phyloP scores from a whole-genome alignment of 2,329 filamentous ascomycete species.

The Penicillium sp. region DNA sequence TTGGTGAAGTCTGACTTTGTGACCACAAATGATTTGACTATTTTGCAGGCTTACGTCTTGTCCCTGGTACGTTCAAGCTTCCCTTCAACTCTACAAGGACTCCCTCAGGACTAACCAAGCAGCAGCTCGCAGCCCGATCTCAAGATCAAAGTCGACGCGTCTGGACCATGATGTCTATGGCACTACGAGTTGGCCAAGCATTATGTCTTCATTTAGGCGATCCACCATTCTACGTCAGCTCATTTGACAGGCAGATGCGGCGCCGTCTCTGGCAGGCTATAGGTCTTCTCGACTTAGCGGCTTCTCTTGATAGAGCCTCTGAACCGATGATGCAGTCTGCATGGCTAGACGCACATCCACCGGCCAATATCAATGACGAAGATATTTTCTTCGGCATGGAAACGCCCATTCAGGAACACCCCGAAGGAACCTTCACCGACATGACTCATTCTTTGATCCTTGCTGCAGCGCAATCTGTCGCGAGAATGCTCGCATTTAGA shows the following conservation, averaged over 20 bases:
- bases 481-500: constrained; percentile 25
- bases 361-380: constrained; percentile 30
- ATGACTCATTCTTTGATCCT: constrained; percentile 27
- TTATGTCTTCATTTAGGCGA: constrained; percentile 29
- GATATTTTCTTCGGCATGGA: constrained; percentile 28
- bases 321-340: constrained; percentile 35
- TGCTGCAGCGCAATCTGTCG: constrained; percentile 21
- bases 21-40: constrained; percentile 32
- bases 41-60: constrained; percentile 33
- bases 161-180: constrained; percentile 36
- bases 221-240: constrained; percentile 28
- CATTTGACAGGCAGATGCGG: constrained; percentile 33
- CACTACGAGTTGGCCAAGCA: constrained; percentile 32
- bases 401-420: constrained; percentile 13
- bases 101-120: background rate
- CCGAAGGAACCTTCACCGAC: constrained; percentile 27
- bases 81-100: background rate
- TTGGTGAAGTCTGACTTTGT: constrained; percentile 28
- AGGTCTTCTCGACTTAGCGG: constrained; percentile 30
- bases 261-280: constrained; percentile 32
- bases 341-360: constrained; percentile 28
- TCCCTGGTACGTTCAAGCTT: constrained; percentile 23
- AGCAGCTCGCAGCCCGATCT: constrained; percentile 25
- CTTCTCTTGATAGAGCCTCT: constrained; percentile 30
- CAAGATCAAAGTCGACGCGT: constrained; percentile 34